Evolutionary conservation across 495 filamentous ascomycete species (phyloP).

Genomic region (Trichocladium antarcticum): DNA sequence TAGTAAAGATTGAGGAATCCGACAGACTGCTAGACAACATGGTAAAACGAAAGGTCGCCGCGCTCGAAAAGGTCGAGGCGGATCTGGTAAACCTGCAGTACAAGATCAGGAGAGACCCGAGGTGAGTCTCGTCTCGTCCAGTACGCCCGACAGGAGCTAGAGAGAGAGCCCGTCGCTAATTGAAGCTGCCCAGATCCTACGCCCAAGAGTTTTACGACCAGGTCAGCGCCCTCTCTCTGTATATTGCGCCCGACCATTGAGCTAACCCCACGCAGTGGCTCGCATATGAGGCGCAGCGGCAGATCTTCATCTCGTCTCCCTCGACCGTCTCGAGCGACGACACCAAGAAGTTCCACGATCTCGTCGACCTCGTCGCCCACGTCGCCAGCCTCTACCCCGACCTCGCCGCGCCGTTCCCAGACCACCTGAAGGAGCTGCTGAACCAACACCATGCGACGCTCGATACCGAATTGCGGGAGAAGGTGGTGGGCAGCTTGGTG

Average conservation of each 20-base stretch:
- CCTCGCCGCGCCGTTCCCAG: constrained; percentile 62
- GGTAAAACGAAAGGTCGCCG: constrained; percentile 77
- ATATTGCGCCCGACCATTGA: too few species aligned
- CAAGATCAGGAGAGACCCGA: constrained; percentile 75
- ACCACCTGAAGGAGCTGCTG: constrained; percentile 71
- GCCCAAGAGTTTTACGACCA: constrained; percentile 69
- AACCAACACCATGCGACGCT: constrained; percentile 68
- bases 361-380: constrained; percentile 75
- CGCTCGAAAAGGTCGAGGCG: constrained; percentile 89
- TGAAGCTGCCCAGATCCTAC: constrained; percentile 49
- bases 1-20: background rate
- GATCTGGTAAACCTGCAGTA: constrained; percentile 82
- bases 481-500: constrained; percentile 83
- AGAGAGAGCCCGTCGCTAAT: constrained; percentile 1
- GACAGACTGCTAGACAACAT: constrained; percentile 35
- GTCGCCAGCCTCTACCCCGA: constrained; percentile 87
- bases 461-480: constrained; percentile 75
- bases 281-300: constrained; percentile 81
- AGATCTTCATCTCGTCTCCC: constrained; percentile 79
- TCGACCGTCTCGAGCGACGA: constrained; percentile 63
- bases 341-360: constrained; percentile 66
- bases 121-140: constrained; percentile 35
- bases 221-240: too few species aligned
- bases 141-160: background rate
- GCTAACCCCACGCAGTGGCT: constrained; percentile 46